Conservation (phyloP, 805 yeast genomes). For the Hagleromyces aurorensis region DNA sequence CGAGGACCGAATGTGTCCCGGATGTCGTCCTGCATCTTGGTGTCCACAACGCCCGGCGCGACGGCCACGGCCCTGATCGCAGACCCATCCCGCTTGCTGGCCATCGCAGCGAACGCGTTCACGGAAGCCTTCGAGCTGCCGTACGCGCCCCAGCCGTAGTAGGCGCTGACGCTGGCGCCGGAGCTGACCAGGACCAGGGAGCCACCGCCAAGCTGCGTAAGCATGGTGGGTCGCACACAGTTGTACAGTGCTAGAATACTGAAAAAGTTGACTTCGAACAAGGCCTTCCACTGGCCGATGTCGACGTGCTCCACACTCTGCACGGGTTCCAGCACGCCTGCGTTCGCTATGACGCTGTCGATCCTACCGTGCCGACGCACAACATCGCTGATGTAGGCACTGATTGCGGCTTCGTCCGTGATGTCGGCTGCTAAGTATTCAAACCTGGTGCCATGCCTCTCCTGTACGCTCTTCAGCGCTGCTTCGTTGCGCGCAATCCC, state of each 20-base stretch:
- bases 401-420: too few species aligned
- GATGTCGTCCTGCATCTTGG: slow-evolving; percentile 71
- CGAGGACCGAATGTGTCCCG: slow-evolving; percentile 46
- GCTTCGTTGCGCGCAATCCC: too few species aligned
- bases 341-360: slow-evolving; percentile 60
- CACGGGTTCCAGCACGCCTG: slow-evolving; percentile 78
- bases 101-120: slow-evolving; percentile 62
- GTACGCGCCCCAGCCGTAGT: slow-evolving; percentile 69
- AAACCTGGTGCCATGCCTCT: too few species aligned
- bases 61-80: slow-evolving; percentile 44
- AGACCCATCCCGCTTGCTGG: slow-evolving; percentile 50
- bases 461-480: too few species aligned
- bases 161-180: slow-evolving; percentile 57
- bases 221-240: slow-evolving; percentile 47
- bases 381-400: too few species aligned
- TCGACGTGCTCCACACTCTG: slow-evolving; percentile 33
- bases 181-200: slow-evolving; percentile 67
- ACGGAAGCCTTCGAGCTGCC: slow-evolving; percentile 84
- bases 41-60: slow-evolving; percentile 89
- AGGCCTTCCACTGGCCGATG: slow-evolving; percentile 45
- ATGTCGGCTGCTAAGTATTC: too few species aligned
- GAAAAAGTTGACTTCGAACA: slow-evolving; percentile 68
- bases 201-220: slow-evolving; percentile 38
- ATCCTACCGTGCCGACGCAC: slow-evolving; percentile 49
- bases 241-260: slow-evolving; percentile 51